Percentiles rank a stretch among this genome's conserved stretches.
Evolutionary conservation across 2,329 filamentous ascomycete species (phyloP).

Genomic region (Fusarium hostae): DNA sequence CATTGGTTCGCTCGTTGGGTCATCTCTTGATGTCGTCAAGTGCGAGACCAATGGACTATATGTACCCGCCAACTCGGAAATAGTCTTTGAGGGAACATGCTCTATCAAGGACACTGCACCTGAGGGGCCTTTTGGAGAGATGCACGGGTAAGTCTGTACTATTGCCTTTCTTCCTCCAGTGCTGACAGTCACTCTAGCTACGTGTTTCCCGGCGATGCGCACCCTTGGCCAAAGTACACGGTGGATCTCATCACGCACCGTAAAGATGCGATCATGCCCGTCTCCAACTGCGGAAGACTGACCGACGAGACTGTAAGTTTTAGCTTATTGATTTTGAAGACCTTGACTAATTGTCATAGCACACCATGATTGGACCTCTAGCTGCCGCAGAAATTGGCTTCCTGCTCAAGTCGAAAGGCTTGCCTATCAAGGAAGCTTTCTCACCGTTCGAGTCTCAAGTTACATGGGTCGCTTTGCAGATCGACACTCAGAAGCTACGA

Average conservation of each 20-base stretch:
- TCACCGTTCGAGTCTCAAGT: conserved; percentile 59
- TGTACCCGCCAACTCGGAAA: conserved; percentile 62
- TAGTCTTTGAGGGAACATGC: conserved; percentile 60
- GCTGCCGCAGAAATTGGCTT: conserved; percentile 3
- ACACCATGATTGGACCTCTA: conserved; percentile 37
- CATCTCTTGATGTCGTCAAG: conserved; percentile 59
- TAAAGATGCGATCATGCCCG: conserved; percentile 24
- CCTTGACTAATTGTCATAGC: not conserved
- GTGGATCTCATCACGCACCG: conserved; percentile 31
- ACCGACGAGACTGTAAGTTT: conserved; percentile 12
- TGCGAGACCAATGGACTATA: conserved; percentile 60
- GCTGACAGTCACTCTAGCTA: not conserved
- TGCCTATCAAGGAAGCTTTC: conserved; percentile 58
- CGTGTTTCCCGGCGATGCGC: not conserved
- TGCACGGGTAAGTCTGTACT: conserved; percentile 35
- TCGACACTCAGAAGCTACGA: conserved; percentile 67
- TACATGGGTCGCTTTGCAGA: conserved; percentile 62
- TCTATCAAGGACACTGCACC: conserved; percentile 48
- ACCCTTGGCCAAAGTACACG: conserved; percentile 13
- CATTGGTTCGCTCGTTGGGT: conserved; percentile 58
- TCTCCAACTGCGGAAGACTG: conserved; percentile 21
- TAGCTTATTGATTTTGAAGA: fast-evolving
- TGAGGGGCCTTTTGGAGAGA: conserved; percentile 63
- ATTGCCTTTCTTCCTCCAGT: too few species aligned
- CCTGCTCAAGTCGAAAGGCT: conserved; percentile 33